These are phyloP conservation scores for Pythium pyrilobum DNA, from an alignment of 352 stramenopile genomes.

Conservation along the genomic window DNA sequence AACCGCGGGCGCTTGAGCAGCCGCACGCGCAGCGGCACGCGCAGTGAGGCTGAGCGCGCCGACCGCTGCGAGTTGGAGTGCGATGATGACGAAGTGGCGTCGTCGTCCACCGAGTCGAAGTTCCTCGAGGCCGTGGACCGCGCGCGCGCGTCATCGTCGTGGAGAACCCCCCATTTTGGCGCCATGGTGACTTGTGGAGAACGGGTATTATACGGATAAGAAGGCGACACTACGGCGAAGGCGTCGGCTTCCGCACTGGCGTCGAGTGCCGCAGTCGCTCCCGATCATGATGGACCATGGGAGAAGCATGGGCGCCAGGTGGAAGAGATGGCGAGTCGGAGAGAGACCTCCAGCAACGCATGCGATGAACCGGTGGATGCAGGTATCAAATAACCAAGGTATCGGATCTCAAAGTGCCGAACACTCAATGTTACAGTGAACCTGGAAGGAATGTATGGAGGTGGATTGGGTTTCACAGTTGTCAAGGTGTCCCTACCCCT, in stretches of 20 bases:
- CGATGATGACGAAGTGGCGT: conserved; percentile 12
- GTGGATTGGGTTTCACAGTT: not conserved
- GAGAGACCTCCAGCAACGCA: too few relatives aligned
- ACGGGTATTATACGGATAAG: too few relatives aligned
- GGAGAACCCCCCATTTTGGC: conserved; percentile 1
- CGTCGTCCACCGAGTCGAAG: not conserved
- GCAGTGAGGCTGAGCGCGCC: conserved; percentile 19
- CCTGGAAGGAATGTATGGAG: not conserved
- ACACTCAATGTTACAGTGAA: too few relatives aligned
- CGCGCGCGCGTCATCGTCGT: conserved; percentile 3
- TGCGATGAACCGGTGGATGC: too few relatives aligned
- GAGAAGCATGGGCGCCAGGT: too few relatives aligned
- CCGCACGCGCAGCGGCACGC: conserved; percentile 21
- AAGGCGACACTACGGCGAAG: too few relatives aligned
- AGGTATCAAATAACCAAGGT: too few relatives aligned
- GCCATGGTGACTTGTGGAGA: conserved; percentile 5
- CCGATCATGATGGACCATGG: too few relatives aligned
- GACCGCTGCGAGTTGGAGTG: conserved; percentile 8
- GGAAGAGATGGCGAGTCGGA: too few relatives aligned
- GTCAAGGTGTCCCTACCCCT: conserved; percentile 15
- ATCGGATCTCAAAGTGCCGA: too few relatives aligned
- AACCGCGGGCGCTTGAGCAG: conserved; percentile 21
- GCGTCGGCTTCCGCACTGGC: too few relatives aligned
- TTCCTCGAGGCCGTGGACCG: not conserved
- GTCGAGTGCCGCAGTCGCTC: too few relatives aligned